phyloP scores from a whole-genome alignment of 352 stramenopile species.

The Phytophthora palmivora region DNA sequence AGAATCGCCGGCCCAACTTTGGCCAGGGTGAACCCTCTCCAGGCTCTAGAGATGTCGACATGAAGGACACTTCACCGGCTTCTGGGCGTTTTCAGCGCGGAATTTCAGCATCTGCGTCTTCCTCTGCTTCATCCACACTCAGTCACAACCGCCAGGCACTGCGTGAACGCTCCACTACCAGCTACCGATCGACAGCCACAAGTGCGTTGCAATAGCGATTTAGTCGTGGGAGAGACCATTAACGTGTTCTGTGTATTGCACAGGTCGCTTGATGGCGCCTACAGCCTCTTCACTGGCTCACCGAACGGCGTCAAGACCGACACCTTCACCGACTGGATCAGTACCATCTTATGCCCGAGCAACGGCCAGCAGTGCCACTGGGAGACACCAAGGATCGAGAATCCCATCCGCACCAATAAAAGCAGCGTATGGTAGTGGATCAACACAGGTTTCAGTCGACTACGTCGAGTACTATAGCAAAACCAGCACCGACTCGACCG shows the following conservation, averaged over 20 bases:
- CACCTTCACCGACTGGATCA: slow-evolving; percentile 16
- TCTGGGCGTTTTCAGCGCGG: slow-evolving; percentile 21
- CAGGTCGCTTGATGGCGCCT: slow-evolving; percentile 35
- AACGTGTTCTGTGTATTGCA: slow-evolving; percentile 13
- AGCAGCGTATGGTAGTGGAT: slow-evolving; percentile 25
- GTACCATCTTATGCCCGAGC: slow-evolving; percentile 36
- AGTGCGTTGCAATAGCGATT: slow-evolving; percentile 25
- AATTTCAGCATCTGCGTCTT: slow-evolving; percentile 4
- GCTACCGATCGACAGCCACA: slow-evolving; percentile 20
- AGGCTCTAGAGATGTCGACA: slow-evolving; percentile 36
- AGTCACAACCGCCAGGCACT: slow-evolving; percentile 20
- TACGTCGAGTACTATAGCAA: slow-evolving; percentile 17
- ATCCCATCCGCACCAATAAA: slow-evolving; percentile 36
- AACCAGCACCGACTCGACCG: slow-evolving; percentile 4
- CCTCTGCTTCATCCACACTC: slow-evolving; percentile 5
- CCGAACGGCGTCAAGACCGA: slow-evolving; percentile 14
- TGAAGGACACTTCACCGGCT: slow-evolving; percentile 40
- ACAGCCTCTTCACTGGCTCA: slow-evolving; percentile 42
- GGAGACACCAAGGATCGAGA: slow-evolving; percentile 31
- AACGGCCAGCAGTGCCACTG: slow-evolving; percentile 38
- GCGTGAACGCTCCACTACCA: slow-evolving; percentile 22
- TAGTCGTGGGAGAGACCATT: slow-evolving; percentile 13
- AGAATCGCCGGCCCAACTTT: slow-evolving; percentile 46
- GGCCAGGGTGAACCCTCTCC: slow-evolving; percentile 11
- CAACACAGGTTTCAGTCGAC: slow-evolving; percentile 29